Percentiles rank a stretch among this genome's conserved stretches.
Evolutionary conservation across 1,284 basidiomycete species (phyloP).

Genomic region (Psilocybe mexicana): DNA sequence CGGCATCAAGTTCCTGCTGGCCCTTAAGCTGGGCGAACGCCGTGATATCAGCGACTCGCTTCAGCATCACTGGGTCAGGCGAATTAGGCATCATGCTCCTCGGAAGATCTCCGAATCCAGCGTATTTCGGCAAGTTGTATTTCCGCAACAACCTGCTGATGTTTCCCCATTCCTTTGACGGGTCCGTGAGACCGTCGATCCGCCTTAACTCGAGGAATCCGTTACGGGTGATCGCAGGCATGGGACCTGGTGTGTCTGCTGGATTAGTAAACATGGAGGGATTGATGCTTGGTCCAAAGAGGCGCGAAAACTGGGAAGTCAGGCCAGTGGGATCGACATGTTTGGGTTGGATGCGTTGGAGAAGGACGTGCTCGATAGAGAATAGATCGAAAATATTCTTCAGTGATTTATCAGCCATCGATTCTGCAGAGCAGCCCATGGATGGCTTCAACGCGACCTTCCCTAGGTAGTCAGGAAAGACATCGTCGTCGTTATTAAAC

Average conservation of each 20-base stretch:
- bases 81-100: slow-evolving; percentile 7
- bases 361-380: slow-evolving; percentile 14
- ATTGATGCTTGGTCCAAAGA: slow-evolving; percentile 7
- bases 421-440: slow-evolving; percentile 8
- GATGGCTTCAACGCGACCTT: slow-evolving; percentile 9
- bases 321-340: slow-evolving; percentile 14
- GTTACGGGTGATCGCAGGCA: slow-evolving; percentile 15
- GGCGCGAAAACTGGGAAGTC: slow-evolving; percentile 6
- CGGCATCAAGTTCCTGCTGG: slow-evolving; percentile 2
- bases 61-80: slow-evolving; percentile 12
- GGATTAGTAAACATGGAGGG: slow-evolving; percentile 5
- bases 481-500: no score
- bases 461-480: slow-evolving; percentile 1
- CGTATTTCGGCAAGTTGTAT: slow-evolving; percentile 10
- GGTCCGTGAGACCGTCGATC: slow-evolving; percentile 6
- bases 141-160: slow-evolving; percentile 14
- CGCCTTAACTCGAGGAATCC: slow-evolving; percentile 10
- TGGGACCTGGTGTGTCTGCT: slow-evolving; percentile 2
- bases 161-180: slow-evolving; percentile 13
- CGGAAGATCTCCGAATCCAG: slow-evolving; percentile 12
- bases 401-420: slow-evolving; percentile 14
- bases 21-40: slow-evolving; percentile 9
- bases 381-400: slow-evolving; percentile 15
- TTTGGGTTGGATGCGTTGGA: slow-evolving; percentile 7
- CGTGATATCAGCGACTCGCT: slow-evolving; percentile 2